Evolutionary conservation across 2,329 filamentous ascomycete species (phyloP).

Genomic region (Cytospora piceicola): DNA sequence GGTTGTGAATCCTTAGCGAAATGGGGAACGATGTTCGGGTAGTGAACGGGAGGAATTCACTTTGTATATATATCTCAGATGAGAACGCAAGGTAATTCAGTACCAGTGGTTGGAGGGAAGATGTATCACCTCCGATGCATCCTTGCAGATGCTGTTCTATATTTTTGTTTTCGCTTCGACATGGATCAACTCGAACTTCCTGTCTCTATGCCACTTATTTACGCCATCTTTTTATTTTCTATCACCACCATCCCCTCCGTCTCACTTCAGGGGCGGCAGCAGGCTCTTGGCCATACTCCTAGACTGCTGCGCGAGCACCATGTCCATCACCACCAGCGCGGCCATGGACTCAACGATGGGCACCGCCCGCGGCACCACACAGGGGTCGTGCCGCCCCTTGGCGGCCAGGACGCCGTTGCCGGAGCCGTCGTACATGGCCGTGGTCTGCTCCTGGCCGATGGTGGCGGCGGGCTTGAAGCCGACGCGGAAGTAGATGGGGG

Average conservation of each 20-base stretch:
- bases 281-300: conserved; percentile 52
- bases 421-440: conserved; percentile 75
- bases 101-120: neutral
- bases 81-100: neutral
- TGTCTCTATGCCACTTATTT: neutral
- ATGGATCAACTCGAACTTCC: too few species aligned
- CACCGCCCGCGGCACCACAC: conserved; percentile 85
- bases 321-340: conserved; percentile 83
- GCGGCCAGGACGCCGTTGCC: conserved; percentile 77
- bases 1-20: too few species aligned
- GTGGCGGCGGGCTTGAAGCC: conserved; percentile 96
- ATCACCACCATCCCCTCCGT: conserved; percentile 39
- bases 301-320: conserved; percentile 79
- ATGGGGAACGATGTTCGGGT: too few species aligned
- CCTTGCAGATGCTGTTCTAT: neutral
- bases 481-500: conserved; percentile 90
- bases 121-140: neutral
- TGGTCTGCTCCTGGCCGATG: conserved; percentile 86
- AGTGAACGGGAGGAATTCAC: too few species aligned
- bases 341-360: conserved; percentile 93
- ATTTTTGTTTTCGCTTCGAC: neutral
- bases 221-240: conserved; percentile 29
- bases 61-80: neutral
- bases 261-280: conserved; percentile 45
- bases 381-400: conserved; percentile 93